Base-by-base conservation (phyloP, 305 asterid genomes). In the Fraxinus ornus region DNA sequence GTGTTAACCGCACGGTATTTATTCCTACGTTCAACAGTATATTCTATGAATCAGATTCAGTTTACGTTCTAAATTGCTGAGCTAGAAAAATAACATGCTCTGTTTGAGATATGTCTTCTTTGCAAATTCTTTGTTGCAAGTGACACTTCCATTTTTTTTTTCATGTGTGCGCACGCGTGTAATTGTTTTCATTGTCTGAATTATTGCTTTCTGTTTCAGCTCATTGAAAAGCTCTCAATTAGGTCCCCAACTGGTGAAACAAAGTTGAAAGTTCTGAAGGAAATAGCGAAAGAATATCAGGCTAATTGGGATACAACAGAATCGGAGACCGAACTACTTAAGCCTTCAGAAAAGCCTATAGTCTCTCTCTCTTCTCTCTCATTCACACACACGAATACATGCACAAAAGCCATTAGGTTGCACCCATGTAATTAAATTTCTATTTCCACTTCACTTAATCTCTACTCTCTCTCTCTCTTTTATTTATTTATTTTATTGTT, bases 181-280 rank as follows among this genome's bases (percentile, higher is more conserved):
- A 49, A 49, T 36, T 24, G 30, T 22, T 19, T 15, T 76, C 19
- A 35, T 39, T 60, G 60, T 13, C 3, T 79, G 33, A 22, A 55
- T 47, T 21, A 2, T 21, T 76, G 60, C 74, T 79, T 74, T 76
- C 8, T 79, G 83, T 83, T 79, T 82, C 93, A 94, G 99, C 95
- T 94, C 80, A 96, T 96, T 83, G 98, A 96, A 78, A 94, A 94
- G 92, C 97, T 95, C 78, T 95, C 99, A 78, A 95, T 93, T 36
- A 93, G 88, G 85, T 90, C 97, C 75, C 99, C 98, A 33, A 60
- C 95, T 26, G 97, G 99, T 83, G 97, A 94, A 89, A 80, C 85
- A 57, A 95, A 95, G 88, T 44, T 95, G 88, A 94, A 94, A 83
- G 91, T 94, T 78, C 44, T 95, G 88, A 94, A 93, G 93, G 97